A percentile compares a stretch with the other conserved stretches of the same genome.
Conservation (phyloP, 805 yeast genomes). For the Wilhelminamyces savonicus region DNA sequence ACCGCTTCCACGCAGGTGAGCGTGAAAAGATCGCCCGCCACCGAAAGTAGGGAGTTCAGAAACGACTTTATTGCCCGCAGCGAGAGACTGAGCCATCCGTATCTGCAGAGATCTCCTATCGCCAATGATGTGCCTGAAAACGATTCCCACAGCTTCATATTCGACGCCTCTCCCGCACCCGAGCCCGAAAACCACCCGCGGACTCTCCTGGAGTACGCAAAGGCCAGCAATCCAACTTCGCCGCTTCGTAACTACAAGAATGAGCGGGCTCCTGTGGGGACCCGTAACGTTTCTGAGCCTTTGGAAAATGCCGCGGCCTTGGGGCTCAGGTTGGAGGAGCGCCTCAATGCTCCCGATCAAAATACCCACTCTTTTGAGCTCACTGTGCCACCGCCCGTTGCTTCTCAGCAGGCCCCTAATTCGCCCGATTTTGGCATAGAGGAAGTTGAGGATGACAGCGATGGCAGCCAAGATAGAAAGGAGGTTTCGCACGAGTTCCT, state of each 20-base stretch:
- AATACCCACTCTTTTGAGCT: too few relatives aligned
- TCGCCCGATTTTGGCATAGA: conserved; percentile 32
- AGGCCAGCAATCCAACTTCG: conserved; percentile 11
- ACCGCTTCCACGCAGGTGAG: too few relatives aligned
- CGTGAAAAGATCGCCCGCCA: too few relatives aligned
- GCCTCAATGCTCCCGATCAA: conserved; percentile 4
- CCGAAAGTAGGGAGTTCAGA: too few relatives aligned
- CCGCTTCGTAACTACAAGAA: conserved; percentile 16
- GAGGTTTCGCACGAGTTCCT: conserved; percentile 3
- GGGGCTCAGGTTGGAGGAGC: conserved; percentile 17
- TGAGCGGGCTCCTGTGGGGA: conserved; percentile 2
- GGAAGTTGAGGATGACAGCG: conserved; percentile 24
- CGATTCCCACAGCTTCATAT: conserved; percentile 12
- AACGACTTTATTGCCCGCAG: conserved; percentile 1
- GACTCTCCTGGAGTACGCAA: conserved; percentile 22
- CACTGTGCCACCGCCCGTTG: too few relatives aligned
- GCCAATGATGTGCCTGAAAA: neutral
- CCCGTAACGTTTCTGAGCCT: conserved; percentile 16
- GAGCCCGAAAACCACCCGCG: conserved; percentile 7
- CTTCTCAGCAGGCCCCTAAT: neutral
- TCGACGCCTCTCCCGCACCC: conserved; percentile 2
- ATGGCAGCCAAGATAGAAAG: conserved; percentile 1
- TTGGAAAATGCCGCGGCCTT: conserved; percentile 23
- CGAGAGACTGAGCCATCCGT: conserved; percentile 3
- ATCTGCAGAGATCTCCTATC: conserved; percentile 5